Conservation (phyloP, 2,329 filamentous ascomycete genomes). For the Arthrinium phaeospermum region DNA sequence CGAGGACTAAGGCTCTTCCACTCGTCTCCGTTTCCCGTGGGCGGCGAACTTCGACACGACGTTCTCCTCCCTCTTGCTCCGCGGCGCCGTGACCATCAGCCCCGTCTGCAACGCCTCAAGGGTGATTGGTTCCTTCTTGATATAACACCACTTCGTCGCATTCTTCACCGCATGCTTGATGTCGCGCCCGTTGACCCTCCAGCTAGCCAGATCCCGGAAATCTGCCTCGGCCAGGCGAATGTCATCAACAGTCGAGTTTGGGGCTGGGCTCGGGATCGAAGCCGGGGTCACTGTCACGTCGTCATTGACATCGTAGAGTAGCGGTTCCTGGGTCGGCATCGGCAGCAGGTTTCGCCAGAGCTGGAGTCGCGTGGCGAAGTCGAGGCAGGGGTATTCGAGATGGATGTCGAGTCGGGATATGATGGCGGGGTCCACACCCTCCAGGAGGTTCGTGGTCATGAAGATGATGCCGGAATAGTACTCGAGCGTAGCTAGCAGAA, state of each 20-base stretch:
- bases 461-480: background rate
- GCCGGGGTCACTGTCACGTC: background rate
- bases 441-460: background rate
- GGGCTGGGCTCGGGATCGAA: too few relatives aligned
- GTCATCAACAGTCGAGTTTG: background rate
- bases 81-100: background rate
- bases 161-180: background rate
- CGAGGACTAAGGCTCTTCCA: background rate
- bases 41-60: background rate
- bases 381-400: background rate
- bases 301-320: background rate
- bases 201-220: background rate
- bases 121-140: background rate
- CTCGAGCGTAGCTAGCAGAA: background rate
- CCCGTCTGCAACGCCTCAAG: background rate
- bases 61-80: background rate
- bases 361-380: background rate
- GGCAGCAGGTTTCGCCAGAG: background rate
- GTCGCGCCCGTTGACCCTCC: background rate
- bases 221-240: background rate
- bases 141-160: background rate
- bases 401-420: background rate
- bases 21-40: background rate
- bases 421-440: background rate
- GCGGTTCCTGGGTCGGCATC: background rate